A percentile compares a stretch with the other conserved stretches of the same genome.
Evolutionary conservation across 2,329 filamentous ascomycete species (phyloP).

Genomic region (Colletotrichum magnum): DNA sequence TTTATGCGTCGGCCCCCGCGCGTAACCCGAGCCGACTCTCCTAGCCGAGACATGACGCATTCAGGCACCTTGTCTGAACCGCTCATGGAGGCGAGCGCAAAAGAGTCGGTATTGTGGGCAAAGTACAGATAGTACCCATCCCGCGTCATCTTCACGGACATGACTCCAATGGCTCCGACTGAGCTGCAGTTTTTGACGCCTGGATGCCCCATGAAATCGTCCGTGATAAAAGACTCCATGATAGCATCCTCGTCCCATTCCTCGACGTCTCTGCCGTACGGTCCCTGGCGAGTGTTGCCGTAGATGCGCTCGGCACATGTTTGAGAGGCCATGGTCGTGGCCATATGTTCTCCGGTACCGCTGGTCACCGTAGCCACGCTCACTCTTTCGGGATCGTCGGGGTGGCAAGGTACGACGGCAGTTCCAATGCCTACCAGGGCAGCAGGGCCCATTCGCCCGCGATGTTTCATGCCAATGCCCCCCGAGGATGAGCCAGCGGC

Average conservation of each 20-base stretch:
- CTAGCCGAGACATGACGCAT: conserved; percentile 89
- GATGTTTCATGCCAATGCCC: conserved; percentile 98
- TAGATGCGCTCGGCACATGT: conserved; percentile 90
- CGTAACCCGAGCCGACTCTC: conserved; percentile 65
- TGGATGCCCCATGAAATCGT: conserved; percentile 95
- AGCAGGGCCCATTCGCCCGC: conserved; percentile 90
- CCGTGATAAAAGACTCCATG: conserved; percentile 81
- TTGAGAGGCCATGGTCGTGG: conserved; percentile 91
- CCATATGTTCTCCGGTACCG: conserved; percentile 98
- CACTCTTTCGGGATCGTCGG: conserved; percentile 76
- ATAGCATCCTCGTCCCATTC: conserved; percentile 83
- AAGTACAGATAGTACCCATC: conserved; percentile 89
- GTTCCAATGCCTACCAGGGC: conserved; percentile 94
- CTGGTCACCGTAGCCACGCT: conserved; percentile 90
- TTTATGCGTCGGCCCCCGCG: conserved; percentile 68
- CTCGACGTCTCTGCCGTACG: conserved; percentile 72
- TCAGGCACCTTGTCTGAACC: conserved; percentile 80
- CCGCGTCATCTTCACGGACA: conserved; percentile 87
- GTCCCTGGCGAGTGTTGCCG: conserved; percentile 73
- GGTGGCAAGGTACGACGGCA: conserved; percentile 84
- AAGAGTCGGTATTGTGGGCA: conserved; percentile 93
- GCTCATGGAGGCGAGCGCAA: conserved; percentile 90
- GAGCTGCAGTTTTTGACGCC: conserved; percentile 86
- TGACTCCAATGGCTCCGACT: conserved; percentile 89
- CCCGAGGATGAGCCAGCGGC: conserved; percentile 96